phyloP scores from a whole-genome alignment of 2,329 filamentous ascomycete species.

The Emmonsia crescens region DNA sequence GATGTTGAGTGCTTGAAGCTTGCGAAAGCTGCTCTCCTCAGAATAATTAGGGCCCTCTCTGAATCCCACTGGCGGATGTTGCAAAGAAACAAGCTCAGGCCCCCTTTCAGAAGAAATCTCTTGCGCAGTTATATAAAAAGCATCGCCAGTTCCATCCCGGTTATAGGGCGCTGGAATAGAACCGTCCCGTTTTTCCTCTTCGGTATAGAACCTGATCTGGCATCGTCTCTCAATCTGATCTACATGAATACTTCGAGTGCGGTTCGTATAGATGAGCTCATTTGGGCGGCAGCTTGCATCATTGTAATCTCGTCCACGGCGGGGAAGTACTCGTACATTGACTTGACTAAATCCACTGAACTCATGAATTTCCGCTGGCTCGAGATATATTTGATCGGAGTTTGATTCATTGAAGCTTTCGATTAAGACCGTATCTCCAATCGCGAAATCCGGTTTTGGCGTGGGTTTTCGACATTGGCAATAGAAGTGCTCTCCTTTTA shows the following conservation, averaged over 20 bases:
- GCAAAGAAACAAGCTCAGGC: slow-evolving; percentile 9
- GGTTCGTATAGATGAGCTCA: slow-evolving; percentile 39
- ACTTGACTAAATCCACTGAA: slow-evolving; percentile 20
- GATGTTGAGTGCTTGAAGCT: slow-evolving; percentile 54
- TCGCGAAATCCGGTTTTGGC: slow-evolving; percentile 23
- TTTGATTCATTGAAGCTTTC: slow-evolving; percentile 15
- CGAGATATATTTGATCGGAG: slow-evolving; percentile 30
- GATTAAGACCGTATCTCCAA: slow-evolving; percentile 53
- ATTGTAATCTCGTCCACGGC: slow-evolving; percentile 33
- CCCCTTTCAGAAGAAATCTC: slow-evolving; percentile 15
- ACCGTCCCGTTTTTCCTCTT: slow-evolving; percentile 20
- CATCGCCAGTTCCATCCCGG: slow-evolving; percentile 52
- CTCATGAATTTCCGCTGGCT: slow-evolving; percentile 51
- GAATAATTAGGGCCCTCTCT: slow-evolving; percentile 47
- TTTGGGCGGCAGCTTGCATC: slow-evolving; percentile 42
- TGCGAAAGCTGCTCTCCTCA: slow-evolving; percentile 17
- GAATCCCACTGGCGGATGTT: slow-evolving; percentile 23
- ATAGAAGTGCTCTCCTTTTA: slow-evolving; percentile 44
- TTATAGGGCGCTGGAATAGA: slow-evolving; percentile 53
- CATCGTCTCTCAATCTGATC: slow-evolving; percentile 46
- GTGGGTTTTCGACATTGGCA: slow-evolving; percentile 35
- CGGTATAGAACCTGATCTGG: slow-evolving; percentile 45
- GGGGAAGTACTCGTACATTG: slow-evolving; percentile 43
- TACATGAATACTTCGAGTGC: slow-evolving; percentile 29
- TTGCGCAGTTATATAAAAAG: slow-evolving; percentile 50